A percentile compares a stretch with the other conserved stretches of the same genome.
These are phyloP conservation scores for Tolypocladium capitatum DNA, from an alignment of 2,329 filamentous ascomycete genomes.

Conservation along the genomic window DNA sequence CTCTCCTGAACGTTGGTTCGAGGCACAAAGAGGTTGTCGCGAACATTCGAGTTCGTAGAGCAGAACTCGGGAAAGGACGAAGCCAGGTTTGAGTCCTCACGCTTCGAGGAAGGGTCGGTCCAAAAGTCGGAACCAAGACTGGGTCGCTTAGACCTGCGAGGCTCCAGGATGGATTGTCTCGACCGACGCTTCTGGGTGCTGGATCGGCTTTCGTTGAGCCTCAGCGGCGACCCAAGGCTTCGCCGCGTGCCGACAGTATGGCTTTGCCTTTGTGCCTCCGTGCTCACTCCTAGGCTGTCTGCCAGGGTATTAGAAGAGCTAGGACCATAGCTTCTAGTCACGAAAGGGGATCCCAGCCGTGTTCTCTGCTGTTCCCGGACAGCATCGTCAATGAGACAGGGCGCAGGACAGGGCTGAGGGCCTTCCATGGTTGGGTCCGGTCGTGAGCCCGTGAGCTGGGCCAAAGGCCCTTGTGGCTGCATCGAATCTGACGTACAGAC, in stretches of 20 bases:
- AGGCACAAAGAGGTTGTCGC: constrained; percentile 26
- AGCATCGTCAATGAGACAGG: constrained; percentile 1
- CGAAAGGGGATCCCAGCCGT: constrained; percentile 41
- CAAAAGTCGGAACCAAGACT: constrained; percentile 42
- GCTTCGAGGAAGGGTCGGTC: constrained; percentile 26
- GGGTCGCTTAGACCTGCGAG: constrained; percentile 36
- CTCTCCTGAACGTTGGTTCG: constrained; percentile 28
- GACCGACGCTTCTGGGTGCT: constrained; percentile 43
- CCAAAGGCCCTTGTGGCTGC: constrained; percentile 48
- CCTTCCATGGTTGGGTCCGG: constrained; percentile 8
- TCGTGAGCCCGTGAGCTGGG: constrained; percentile 39
- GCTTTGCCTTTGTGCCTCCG: constrained; percentile 26
- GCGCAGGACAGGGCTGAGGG: background rate
- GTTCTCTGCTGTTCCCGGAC: constrained; percentile 6
- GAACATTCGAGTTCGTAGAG: constrained; percentile 18
- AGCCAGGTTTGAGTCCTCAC: constrained; percentile 8
- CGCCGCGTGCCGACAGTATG: constrained; percentile 37
- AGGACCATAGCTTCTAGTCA: constrained; percentile 46
- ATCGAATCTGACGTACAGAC: constrained; percentile 52
- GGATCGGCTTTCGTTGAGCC: constrained; percentile 34
- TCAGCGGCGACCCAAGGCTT: constrained; percentile 39
- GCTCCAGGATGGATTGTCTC: constrained; percentile 30
- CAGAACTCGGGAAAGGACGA: constrained; percentile 17
- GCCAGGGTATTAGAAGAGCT: constrained; percentile 40
- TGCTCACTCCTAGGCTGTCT: constrained; percentile 18